These are phyloP conservation scores for Solanum corneliomulleri DNA, from an alignment of 257 asterid genomes.

Conservation along the genomic window DNA sequence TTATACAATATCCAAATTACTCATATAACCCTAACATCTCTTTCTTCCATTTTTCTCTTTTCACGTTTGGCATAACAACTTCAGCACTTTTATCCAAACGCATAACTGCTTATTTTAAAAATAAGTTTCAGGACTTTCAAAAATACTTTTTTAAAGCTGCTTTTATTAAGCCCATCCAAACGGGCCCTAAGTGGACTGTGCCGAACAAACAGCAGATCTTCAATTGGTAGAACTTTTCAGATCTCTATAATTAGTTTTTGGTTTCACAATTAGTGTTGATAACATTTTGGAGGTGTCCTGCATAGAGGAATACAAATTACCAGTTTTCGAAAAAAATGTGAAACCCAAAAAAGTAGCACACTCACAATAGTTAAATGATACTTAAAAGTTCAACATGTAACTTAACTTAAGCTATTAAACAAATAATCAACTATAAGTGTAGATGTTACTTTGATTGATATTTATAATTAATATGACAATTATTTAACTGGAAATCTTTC, in stretches of 20 bases:
- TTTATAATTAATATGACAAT: not conserved
- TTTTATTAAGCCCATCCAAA: too few relatives aligned
- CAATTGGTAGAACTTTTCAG: not conserved
- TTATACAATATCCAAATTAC: too few relatives aligned
- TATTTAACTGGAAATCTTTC: not conserved
- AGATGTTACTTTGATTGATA: not conserved
- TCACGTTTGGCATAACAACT: too few relatives aligned
- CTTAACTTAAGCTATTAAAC: not conserved
- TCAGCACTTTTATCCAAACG: too few relatives aligned
- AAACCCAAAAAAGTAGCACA: not conserved
- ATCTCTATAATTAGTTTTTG: not conserved
- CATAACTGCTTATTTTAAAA: too few relatives aligned
- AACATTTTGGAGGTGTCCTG: not conserved
- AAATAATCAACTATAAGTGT: not conserved
- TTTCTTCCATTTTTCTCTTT: too few relatives aligned
- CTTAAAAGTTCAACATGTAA: not conserved
- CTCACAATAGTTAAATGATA: not conserved
- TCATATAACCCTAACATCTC: too few relatives aligned
- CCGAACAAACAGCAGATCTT: not conserved
- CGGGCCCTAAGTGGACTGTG: not conserved
- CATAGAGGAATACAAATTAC: not conserved
- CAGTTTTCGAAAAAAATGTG: not conserved
- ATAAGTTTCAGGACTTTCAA: too few relatives aligned
- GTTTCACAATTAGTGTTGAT: not conserved
- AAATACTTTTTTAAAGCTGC: too few relatives aligned